These are phyloP conservation scores for Penicillium malachiteum DNA, from an alignment of 495 filamentous ascomycete genomes.

Conservation along the genomic window DNA sequence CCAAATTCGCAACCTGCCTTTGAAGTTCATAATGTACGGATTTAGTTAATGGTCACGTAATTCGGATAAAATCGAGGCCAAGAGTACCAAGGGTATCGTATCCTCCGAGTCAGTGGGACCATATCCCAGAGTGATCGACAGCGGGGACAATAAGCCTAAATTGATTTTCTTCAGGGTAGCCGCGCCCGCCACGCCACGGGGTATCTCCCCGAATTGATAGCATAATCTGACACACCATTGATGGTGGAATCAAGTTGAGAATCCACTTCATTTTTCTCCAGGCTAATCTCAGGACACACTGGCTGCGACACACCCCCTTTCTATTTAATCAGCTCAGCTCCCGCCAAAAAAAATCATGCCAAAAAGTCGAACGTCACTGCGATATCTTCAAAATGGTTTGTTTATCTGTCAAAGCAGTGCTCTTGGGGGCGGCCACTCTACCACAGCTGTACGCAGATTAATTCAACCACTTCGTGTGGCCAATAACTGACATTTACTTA, in stretches of 20 bases:
- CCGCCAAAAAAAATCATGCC: too few relatives aligned
- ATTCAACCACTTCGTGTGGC: background rate
- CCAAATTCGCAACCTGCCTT: too few relatives aligned
- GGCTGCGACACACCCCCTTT: background rate
- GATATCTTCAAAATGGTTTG: constrained; percentile 23
- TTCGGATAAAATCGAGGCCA: too few relatives aligned
- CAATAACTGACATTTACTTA: constrained; percentile 6
- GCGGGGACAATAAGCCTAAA: background rate
- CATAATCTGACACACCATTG: background rate
- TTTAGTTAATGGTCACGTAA: too few relatives aligned
- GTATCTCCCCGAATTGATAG: constrained; percentile 14
- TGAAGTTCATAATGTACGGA: too few relatives aligned
- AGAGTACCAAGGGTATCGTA: background rate
- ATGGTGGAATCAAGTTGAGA: too few relatives aligned
- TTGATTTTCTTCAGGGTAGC: constrained; percentile 6
- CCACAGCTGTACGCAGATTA: constrained; percentile 22
- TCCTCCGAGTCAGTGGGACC: too few relatives aligned
- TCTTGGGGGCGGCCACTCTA: constrained; percentile 25
- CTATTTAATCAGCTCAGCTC: background rate
- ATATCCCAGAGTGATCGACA: background rate
- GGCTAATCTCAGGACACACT: background rate
- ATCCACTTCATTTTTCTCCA: too few relatives aligned
- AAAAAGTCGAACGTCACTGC: too few relatives aligned
- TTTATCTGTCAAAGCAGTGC: constrained; percentile 17
- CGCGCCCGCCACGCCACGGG: constrained; percentile 29